Base-by-base conservation (phyloP, 2,329 filamentous ascomycete genomes). In the Huntiella omanensis region DNA sequence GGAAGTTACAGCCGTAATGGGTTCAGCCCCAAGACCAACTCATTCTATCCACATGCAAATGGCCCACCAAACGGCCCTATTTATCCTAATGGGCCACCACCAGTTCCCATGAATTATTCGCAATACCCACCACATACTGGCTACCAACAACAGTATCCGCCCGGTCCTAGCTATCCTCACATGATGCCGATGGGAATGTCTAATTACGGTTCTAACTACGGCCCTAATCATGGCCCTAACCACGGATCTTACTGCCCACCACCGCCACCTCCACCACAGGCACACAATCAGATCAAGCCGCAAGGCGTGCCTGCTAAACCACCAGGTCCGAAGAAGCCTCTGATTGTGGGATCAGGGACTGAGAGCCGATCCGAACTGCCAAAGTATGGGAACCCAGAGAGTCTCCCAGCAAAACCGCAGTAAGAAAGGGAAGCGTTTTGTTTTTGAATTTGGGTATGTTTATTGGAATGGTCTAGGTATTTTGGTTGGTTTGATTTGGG, bases 11-110 rank as follows among this genome's bases (percentile, higher is more conserved):
- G 82, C 57, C 73, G 86, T 49, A 83, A 85, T 55, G 76, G 81
- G 10, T 95, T 96, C 65, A 95, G 95, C 57, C 88, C 87, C 1
- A 87, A 93, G 63, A 95, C 83, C 12, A 83, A 93, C 57, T 83
- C 87, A 0, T 95, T 96, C 60, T 75, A 94, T 17, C 88, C 88
- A 1, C 66, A 51, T 22, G 45, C 41, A 40, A 60, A 62, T 13
- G 57, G 38, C n/a, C 19, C 28, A 19, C 36, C 28, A 39, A 73
- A 50, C 7, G 22, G 22, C 3, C 22, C 22, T 13, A 13, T 33
- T 32, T 19, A 32, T 41, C 15, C 8, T 15, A 19, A 41, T 3
- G 16, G 35, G 11, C 35, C 13, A 38, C 35, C 28, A 15, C 12
- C 13, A 12, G 19, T 15, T 22, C n/a, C 12, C 17, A 41, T 16